These are phyloP conservation scores for Dalechampia spathulata DNA, from an alignment of 441 rosid species.

Conservation along the genomic window DNA sequence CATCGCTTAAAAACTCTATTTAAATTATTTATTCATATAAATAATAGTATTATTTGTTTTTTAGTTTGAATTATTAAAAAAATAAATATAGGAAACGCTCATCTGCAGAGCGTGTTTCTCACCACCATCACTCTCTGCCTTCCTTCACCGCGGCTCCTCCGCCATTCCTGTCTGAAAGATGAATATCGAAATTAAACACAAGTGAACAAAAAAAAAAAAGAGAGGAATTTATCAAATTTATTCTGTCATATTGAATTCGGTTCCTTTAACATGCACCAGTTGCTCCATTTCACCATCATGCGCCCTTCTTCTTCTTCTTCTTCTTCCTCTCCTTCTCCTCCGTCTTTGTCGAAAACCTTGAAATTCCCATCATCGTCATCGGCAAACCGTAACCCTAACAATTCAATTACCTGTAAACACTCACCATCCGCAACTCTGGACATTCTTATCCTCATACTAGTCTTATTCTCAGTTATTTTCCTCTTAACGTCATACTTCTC, in stretches of 20 bases:
- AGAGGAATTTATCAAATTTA: not conserved
- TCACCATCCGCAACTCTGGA: constrained; percentile 87
- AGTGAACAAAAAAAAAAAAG: not conserved
- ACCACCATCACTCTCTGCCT: not conserved
- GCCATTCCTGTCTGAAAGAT: no score
- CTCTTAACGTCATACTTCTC: constrained; percentile 81
- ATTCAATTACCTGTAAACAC: constrained; percentile 54
- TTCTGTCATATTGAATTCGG: no score
- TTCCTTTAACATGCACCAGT: constrained; percentile 43
- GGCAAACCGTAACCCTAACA: constrained; percentile 10
- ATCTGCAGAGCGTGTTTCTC: not conserved
- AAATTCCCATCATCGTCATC: constrained; percentile 3
- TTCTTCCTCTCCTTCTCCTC: constrained; percentile 27
- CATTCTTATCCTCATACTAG: constrained; percentile 64
- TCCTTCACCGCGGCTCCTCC: not conserved
- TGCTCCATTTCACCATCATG: constrained; percentile 41
- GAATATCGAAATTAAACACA: not conserved
- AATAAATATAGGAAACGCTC: no score
- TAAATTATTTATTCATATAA: no score
- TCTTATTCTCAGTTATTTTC: constrained; percentile 73
- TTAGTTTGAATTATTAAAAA: no score
- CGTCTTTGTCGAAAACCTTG: constrained; percentile 30
- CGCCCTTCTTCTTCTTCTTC: constrained; percentile 32
- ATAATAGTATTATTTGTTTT: no score
- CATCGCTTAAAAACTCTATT: no score